These are phyloP conservation scores for Magnolia officinalis DNA, from an alignment of 164 flowering plant genomes.

Conservation along the genomic window DNA sequence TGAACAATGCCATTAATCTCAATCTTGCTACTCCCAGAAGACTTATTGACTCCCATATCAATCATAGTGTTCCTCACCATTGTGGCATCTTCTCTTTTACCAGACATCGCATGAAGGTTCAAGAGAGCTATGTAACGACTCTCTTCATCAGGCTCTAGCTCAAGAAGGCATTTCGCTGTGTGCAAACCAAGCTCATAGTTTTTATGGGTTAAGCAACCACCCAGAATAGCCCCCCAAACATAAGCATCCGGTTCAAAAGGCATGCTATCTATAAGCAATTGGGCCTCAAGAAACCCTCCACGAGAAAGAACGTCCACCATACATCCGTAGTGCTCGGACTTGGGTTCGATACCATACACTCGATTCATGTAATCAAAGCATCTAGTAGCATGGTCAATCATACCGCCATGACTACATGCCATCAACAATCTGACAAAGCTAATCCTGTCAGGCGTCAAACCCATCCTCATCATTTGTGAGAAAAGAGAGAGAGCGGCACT, in stretches of 20 bases:
- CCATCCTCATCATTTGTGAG: slow-evolving; percentile 16
- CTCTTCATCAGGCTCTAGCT: slow-evolving; percentile 12
- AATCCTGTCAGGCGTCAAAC: slow-evolving; percentile 19
- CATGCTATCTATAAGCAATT: slow-evolving; percentile 5
- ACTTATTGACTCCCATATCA: slow-evolving; percentile 7
- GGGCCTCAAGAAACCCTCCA: slow-evolving; percentile 10
- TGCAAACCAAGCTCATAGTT: slow-evolving; percentile 10
- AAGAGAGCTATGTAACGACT: slow-evolving; percentile 9
- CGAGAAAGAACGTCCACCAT: slow-evolving; percentile 19
- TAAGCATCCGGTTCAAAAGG: slow-evolving; percentile 14
- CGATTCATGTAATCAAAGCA: slow-evolving; percentile 13
- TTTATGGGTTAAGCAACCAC: slow-evolving; percentile 14
- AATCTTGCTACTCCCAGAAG: slow-evolving; percentile 16
- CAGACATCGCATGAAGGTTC: slow-evolving; percentile 12
- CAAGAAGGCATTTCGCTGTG: slow-evolving; percentile 7
- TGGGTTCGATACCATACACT: slow-evolving; percentile 12
- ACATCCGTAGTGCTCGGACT: slow-evolving; percentile 15
- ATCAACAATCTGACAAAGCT: slow-evolving; percentile 14
- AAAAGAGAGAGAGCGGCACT: slow-evolving; percentile 14
- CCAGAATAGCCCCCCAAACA: slow-evolving; percentile 15
- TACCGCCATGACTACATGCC: slow-evolving; percentile 20
- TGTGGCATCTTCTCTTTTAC: slow-evolving; percentile 12
- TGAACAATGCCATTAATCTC: slow-evolving; percentile 17
- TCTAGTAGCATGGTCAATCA: slow-evolving; percentile 13
- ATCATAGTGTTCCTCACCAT: slow-evolving; percentile 13